Conservation (phyloP, 768 basidiomycete genomes). For the Mycena sanguinolenta region DNA sequence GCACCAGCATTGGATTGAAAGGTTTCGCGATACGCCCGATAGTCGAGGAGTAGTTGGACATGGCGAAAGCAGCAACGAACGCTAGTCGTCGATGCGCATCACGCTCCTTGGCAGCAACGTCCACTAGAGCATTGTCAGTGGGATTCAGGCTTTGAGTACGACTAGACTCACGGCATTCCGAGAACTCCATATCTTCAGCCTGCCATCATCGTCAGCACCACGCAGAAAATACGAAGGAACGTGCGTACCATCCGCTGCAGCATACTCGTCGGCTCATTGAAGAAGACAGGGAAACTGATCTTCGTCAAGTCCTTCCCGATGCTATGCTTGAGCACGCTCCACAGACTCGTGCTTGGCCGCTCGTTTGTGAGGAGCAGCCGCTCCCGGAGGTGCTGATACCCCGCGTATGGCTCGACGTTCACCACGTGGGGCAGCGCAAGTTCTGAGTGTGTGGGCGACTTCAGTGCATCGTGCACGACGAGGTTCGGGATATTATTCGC, state of each 20-base stretch:
- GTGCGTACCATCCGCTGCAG: constrained; percentile 87
- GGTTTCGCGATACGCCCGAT: constrained; percentile 97
- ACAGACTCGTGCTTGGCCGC: constrained; percentile 89
- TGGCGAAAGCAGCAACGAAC: constrained; percentile 95
- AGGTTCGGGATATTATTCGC: constrained; percentile 82
- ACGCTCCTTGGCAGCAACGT: constrained; percentile 81
- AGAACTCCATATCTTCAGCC: constrained; percentile 98
- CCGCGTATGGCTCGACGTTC: constrained; percentile 64
- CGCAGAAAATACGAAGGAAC: constrained; percentile 10
- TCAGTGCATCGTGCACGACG: constrained; percentile 74
- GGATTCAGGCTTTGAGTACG: not conserved
- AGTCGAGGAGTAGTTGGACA: constrained; percentile 97
- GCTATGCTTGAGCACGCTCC: constrained; percentile 94
- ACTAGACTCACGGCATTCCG: constrained; percentile 84
- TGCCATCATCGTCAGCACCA: constrained; percentile 43
- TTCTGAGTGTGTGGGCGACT: constrained; percentile 55
- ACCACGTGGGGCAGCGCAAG: constrained; percentile 38
- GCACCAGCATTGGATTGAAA: constrained; percentile 94
- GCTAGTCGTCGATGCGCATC: constrained; percentile 89
- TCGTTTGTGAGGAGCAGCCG: constrained; percentile 79
- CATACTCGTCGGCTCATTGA: constrained; percentile 97
- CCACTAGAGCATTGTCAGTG: constrained; percentile 63
- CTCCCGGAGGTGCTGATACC: constrained; percentile 75
- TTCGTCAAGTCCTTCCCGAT: constrained; percentile 98
- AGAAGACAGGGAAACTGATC: constrained; percentile 95